Base-by-base conservation (phyloP, 2,329 filamentous ascomycete species). In the Diaporthe vaccinii region DNA sequence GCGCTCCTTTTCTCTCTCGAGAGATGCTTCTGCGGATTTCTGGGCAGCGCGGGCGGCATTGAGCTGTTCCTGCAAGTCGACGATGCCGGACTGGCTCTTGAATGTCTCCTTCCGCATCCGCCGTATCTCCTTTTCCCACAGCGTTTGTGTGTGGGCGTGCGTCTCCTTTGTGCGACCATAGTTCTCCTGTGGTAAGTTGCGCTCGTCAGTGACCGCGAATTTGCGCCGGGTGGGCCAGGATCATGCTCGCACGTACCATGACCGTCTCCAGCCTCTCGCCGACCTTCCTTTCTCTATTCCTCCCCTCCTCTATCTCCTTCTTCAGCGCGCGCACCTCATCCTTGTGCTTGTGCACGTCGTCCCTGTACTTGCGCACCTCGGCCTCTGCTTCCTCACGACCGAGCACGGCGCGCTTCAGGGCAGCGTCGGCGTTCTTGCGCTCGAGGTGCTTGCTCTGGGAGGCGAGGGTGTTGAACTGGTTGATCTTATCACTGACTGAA, bases 41-140 rank as follows among this genome's bases (percentile, higher is more conserved):
- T 88, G 84, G n/a, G 85, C 84, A 36, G 84, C 84, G 59, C 91
- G 89, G 70, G 89, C 85, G 0, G 90, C 85, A 81, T 94, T 94
- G 77, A 94, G 87, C 79, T 95, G 93, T 79, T 94, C 93, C 81
- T 94, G 92, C n/a, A 93, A 82, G 81, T 94, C 94, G 79, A 94
- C 90, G 44, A 92, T 88, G 15, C 86, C 84, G 3, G 92, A 94
- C 78, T 94, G 92, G n/a, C 90, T 89, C 81, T 94, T 94, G 87
- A 94, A 94, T 3, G 91, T 91, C 79, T 95, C 93, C 79, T 95
- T 95, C 68, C 92, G 87, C 14, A 90, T 89, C 74, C 91, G 88
- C 73, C 93, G 89, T 58, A 94, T 91, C 82, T 95, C 93, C 81
- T 94, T 94, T 79, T 95, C 93, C 89, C 93, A 94, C 14, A 93